Evolutionary conservation across 768 basidiomycete genomes (phyloP), one percentile per base, ranked within the genome.

Genomic region (Jaapia argillacea): DNA sequence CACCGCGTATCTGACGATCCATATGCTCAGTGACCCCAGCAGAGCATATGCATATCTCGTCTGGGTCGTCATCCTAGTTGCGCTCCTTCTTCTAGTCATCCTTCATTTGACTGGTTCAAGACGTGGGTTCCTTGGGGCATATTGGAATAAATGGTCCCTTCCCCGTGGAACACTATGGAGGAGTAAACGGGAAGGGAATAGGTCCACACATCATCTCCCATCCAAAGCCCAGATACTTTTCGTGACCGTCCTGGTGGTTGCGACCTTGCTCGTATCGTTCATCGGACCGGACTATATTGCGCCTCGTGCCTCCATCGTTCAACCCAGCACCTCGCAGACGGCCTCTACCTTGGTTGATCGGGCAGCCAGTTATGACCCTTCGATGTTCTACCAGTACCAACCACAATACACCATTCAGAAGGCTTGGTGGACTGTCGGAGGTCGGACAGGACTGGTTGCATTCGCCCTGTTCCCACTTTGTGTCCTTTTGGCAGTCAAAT

Each of bases 391-490:
- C 39, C 66, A 54, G 40, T 68, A 52, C 44, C 61, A 66, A 27
- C 72, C 79, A 3, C 68, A 72, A 49, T 74, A 75, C 56, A 80
- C 77, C 14, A 81, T 88, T 45, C 50, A 54, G 37, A 85, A 84
- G 57, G 69, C 77, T 1, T 75, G 75, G 61, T 89, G 86, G 86
- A 78, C 81, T 0, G 68, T 75, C 1, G 79, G 75, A n/a, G 71
- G 69, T 14, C 63, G 85, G 24, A 70, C 74, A 16, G 85, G 86
- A 0, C 64, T 81, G 44, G 77, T 86, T 28, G 74, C 82, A 1
- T 87, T 85, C 53, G 74, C 81, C 2, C 68, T 86, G 23, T 64
- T 85, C 38, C 86, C 85, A 0, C 68, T 88, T 5, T 79, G 75
- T 43, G 64, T 86, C 45, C 66, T 84, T 12, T 70, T 85, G 48